These are phyloP conservation scores for Zygosaccharomyces rouxii DNA, from an alignment of 805 yeast species.

Conservation along the genomic window DNA sequence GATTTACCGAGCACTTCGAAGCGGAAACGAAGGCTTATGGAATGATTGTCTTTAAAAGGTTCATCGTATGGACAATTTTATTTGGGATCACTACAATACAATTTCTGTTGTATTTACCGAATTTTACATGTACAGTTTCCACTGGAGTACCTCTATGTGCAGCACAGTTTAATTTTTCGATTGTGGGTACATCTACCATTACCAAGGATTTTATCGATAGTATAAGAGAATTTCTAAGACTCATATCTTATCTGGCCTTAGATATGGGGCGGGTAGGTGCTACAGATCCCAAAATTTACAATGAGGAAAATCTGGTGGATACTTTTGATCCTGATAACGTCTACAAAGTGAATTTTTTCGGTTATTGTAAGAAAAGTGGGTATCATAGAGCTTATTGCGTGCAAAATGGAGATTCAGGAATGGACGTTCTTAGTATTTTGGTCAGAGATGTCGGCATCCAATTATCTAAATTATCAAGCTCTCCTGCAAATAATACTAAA, in stretches of 20 bases:
- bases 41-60: conserved; percentile 16
- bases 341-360: conserved; percentile 26
- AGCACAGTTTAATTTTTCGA: conserved; percentile 27
- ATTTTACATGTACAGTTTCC: conserved; percentile 23
- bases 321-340: conserved; percentile 21
- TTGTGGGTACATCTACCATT: conserved; percentile 22
- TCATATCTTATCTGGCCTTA: conserved; percentile 29
- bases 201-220: conserved; percentile 24
- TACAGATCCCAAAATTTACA: conserved; percentile 17
- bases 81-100: conserved; percentile 17
- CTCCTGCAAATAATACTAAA: conserved; percentile 17
- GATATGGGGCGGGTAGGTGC: conserved; percentile 29
- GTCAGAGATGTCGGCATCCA: conserved; percentile 32
- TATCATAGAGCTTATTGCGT: conserved; percentile 21
- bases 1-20: background rate
- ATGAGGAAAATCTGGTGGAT: conserved; percentile 28
- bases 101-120: conserved; percentile 24
- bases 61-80: conserved; percentile 20
- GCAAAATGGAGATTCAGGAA: conserved; percentile 19
- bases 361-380: conserved; percentile 26
- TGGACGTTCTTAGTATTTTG: conserved; percentile 28
- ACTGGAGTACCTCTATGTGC: conserved; percentile 21
- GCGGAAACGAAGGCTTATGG: background rate
- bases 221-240: conserved; percentile 24
- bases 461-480: conserved; percentile 23